Percentiles rank a stretch among this genome's conserved stretches.
These are phyloP conservation scores for Kurtzmaniella quercitrusa DNA, from an alignment of 1,139 yeast genomes.

Conservation along the genomic window DNA sequence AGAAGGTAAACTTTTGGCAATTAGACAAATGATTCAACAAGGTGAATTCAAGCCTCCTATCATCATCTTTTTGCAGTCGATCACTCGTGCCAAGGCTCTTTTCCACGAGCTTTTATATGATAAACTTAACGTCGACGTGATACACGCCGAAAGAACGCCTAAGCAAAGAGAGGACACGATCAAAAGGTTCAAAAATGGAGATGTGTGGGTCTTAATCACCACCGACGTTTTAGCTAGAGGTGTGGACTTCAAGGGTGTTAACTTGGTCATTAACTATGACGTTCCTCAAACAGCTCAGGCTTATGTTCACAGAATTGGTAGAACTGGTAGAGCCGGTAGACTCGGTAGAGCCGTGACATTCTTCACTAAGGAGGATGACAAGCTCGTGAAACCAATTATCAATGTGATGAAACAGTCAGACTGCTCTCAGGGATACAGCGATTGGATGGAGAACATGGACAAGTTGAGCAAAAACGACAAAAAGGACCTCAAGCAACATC, in stretches of 20 bases:
- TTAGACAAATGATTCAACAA: slow-evolving; percentile 79
- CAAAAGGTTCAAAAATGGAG: slow-evolving; percentile 81
- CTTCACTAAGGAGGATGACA: slow-evolving; percentile 84
- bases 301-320: slow-evolving; percentile 95
- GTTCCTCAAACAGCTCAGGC: slow-evolving; percentile 94
- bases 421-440: slow-evolving; percentile 57
- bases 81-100: slow-evolving; percentile 90
- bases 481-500: slow-evolving; percentile 56
- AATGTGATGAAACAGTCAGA: slow-evolving; percentile 97
- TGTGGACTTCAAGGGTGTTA: slow-evolving; percentile 95
- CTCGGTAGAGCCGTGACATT: slow-evolving; percentile 85
- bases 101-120: slow-evolving; percentile 91
- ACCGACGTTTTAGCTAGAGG: slow-evolving; percentile 97
- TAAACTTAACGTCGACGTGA: slow-evolving; percentile 87
- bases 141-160: slow-evolving; percentile 92
- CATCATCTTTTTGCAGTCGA: slow-evolving; percentile 85
- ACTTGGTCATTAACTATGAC: slow-evolving; percentile 91
- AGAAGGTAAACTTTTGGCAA: slow-evolving; percentile 88
- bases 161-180: slow-evolving; percentile 84
- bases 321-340: slow-evolving; percentile 96
- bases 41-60: slow-evolving; percentile 93
- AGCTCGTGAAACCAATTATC: slow-evolving; percentile 74
- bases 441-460: slow-evolving; percentile 80
- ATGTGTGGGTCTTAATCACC: slow-evolving; percentile 92
- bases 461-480: slow-evolving; percentile 68